Evolutionary conservation across 148 eudicot genomes (phyloP), one percentile per base, ranked within the genome.

Genomic region (Pharnaceum exiguum): DNA sequence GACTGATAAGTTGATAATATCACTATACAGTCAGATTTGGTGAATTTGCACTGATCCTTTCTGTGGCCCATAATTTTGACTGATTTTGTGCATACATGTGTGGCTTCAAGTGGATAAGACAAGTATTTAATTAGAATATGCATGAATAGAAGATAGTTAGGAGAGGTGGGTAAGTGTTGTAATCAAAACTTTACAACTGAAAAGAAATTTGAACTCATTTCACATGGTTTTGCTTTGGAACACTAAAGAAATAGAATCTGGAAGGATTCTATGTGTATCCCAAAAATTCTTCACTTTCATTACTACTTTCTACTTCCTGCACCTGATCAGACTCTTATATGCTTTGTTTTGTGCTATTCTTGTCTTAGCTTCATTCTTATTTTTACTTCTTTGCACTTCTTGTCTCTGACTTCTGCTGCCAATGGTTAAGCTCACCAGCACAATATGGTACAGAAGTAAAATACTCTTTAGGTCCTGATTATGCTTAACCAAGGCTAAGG

Each of bases 181-280:
- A 44, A 60, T 66, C 63, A 65, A 65, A n/a, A 49, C 48, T 53
- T 75, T 17, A 56, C 36, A 52, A 7, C 39, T 47, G 30, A n/a
- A 24, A 40, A 37, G 24, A 49, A 63, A 56, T 19, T 33, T 10
- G n/a, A 22, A 15, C 4, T 28, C 19, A 36, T 60, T 50, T 32
- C 78, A 74, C 74, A 69, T 74, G 74, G 70, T 46, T 39, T 54
- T 49, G 54, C 60, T 62, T 40, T 59, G 53, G 48, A 19, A 56
- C 16, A 36, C 24, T 33, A 38, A n/a, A 51, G 29, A 25, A 60
- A 57, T 63, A 51, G 44, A 50, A 19, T 50, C 45, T 43, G 19
- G 12, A 59, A 4, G 23, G 33, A 33, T 46, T 32, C 27, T 11
- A 23, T 28, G 23, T 60, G 42, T 24, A n/a, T 47, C 21, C 38